Evolutionary conservation across 306 rosid species (phyloP), one percentile per base, ranked within the genome.

Genomic region (Begonia loranthoides): DNA sequence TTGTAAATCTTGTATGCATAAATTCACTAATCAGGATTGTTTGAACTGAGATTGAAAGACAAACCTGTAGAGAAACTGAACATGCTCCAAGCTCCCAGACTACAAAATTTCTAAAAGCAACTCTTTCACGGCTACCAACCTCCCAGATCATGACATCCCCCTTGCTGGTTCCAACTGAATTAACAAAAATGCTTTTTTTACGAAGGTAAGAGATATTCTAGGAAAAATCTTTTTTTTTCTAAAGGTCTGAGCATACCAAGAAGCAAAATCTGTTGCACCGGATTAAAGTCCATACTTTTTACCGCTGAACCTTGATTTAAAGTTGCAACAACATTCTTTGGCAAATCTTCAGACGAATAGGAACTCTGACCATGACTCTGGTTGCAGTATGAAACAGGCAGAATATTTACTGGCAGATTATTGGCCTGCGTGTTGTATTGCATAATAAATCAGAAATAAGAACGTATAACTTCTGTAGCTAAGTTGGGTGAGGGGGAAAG

Each of bases 221-320:
- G 39, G 58, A 54, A 28, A 36, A 13, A 58, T 17, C 28, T 22
- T 15, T 52, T 63, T 6, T 11, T 10, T 57, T 41, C 17, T 4
- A 33, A 17, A 41, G 11, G 12, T 21, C 33, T 58, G 52, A 55
- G 45, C 84, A 69, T 70, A 92, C 99, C 99, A 66, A 92, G 89
- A 69, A 92, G 99, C 55, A 80, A 60, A 75, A 79, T 75, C 71
- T 80, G 99, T 61, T 87, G 94, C 64, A 75, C 70, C 15, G 99
- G 96, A 69, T 92, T 94, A 63, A 92, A 92, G 68, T 92, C 96
- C 93, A 92, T 79, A 58, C 99, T 92, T 77, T 79, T 92, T 65
- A 79, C 94, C 34, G 56, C 54, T 48, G 96, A 86, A 51, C 94
- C 87, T 73, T 63, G 82, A 72, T 41, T 79, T 69, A 87, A 65